Conservation (phyloP, 768 basidiomycete genomes). For the Leucogyrophana mollusca region DNA sequence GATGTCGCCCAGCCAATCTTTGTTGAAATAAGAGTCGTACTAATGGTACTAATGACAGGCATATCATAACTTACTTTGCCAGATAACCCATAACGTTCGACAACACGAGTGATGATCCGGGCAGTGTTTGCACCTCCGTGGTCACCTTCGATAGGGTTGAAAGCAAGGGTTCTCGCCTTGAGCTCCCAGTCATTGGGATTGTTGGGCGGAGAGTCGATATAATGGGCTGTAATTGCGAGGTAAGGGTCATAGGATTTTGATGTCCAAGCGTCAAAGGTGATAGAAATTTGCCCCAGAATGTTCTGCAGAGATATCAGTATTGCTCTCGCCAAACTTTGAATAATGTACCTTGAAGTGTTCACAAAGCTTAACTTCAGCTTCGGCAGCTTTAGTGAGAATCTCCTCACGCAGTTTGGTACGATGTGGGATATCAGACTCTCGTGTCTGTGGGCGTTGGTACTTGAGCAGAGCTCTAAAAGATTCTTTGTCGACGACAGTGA, state of each 20-base stretch:
- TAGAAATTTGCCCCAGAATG: not conserved
- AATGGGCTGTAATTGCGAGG: slow-evolving; percentile 17
- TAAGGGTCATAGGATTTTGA: slow-evolving; percentile 13
- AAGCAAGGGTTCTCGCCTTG: slow-evolving; percentile 6
- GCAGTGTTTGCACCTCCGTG: slow-evolving; percentile 19
- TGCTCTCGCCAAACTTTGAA: not conserved
- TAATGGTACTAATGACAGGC: slow-evolving; percentile 8
- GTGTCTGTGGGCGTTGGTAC: slow-evolving; percentile 5
- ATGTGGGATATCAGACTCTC: slow-evolving; percentile 10
- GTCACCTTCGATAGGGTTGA: slow-evolving; percentile 9
- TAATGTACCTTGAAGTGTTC: not conserved
- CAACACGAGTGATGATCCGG: slow-evolving; percentile 4
- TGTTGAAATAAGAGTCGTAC: too few relatives aligned
- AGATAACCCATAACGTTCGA: slow-evolving; percentile 17
- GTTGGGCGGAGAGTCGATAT: slow-evolving; percentile 3
- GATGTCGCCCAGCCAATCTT: slow-evolving; percentile 29
- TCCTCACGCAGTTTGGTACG: slow-evolving; percentile 1
- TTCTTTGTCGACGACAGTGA: slow-evolving; percentile 1
- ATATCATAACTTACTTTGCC: slow-evolving; percentile 17
- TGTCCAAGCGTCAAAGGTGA: slow-evolving; percentile 16
- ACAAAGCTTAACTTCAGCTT: not conserved
- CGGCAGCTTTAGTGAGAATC: slow-evolving; percentile 2
- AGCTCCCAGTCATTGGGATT: slow-evolving; percentile 10
- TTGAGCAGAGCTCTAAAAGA: slow-evolving; percentile 4
- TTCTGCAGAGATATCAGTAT: not conserved